Base-by-base conservation (phyloP, 2,329 filamentous ascomycete genomes). In the Talaromyces sp. region DNA sequence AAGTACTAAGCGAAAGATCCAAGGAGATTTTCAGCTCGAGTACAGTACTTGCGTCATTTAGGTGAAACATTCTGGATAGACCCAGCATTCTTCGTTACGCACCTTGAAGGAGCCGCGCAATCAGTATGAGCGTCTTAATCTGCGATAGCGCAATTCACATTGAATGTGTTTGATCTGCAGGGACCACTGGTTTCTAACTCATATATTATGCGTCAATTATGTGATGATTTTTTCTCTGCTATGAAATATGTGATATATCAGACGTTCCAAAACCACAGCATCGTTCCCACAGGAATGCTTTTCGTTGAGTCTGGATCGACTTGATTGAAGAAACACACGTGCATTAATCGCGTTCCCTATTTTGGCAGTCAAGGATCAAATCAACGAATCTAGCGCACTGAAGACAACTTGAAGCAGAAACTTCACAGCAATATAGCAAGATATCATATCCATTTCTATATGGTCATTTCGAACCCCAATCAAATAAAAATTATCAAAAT, bases 401-500 rank as follows among this genome's bases (percentile, higher is more conserved):
- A 41, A 6, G n/a, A 41, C 5, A 39, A 27, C 27, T 14, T 19
- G 13, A 24, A 20, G 14, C 13, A 44, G 42, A 45, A 27, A 35
- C 4, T 16, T 14, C 19, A n/a, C 16, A 24, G 24, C 4, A 27
- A 27, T 4, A 49, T 27, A 41, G 27, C 27, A 42, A 40, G 19
- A 30, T 32, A 19, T 49, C 33, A 45, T 50, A 52, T 51, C 42
- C 53, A 53, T 62, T 56, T 63, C 57, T 62, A 63, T 54, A 49
- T 40, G 42, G 24, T 49, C 9, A 29, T 37, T 49, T 8, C 35
- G 17, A 45, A 37, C 24, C 46, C 47, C 10, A 46, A 42, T 47
- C 19, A 42, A 42, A 24, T 51, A 62, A 62, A 52, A 17, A 70
- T 69, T 10, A 78, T 3, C 68, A 66, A 51, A 89, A 82, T n/a